phyloP scores from a whole-genome alignment of 2,329 filamentous ascomycete genomes.

The Aureobasidium uvarum region DNA sequence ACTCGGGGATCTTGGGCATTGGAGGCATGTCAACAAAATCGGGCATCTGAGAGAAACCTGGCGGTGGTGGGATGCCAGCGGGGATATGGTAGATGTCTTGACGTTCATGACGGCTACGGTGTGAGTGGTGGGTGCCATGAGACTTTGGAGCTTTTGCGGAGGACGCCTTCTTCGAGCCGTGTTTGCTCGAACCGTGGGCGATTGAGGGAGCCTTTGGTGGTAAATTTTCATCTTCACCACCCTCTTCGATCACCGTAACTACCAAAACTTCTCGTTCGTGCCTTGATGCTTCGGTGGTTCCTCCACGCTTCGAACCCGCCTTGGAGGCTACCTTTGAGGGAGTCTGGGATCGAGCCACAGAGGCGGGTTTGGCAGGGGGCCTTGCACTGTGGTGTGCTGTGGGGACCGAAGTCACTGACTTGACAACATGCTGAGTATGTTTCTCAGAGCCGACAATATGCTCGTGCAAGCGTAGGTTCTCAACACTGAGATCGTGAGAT shows the following conservation, averaged over 20 bases:
- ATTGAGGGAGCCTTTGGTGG: not conserved
- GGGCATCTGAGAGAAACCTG: not conserved
- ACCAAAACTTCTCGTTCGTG: not conserved
- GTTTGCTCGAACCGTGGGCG: not conserved
- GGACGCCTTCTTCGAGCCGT: not conserved
- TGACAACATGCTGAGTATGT: not conserved
- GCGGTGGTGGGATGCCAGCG: not conserved
- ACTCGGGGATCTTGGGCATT: not conserved
- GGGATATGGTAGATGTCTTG: not conserved
- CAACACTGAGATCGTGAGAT: conserved; percentile 16
- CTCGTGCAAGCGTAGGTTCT: conserved; percentile 17
- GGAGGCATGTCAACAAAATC: not conserved
- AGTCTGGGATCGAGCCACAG: not conserved
- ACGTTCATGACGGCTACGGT: not conserved
- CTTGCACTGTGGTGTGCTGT: not conserved
- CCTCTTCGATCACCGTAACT: conserved; percentile 15
- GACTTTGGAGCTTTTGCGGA: not conserved
- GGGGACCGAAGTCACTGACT: not conserved
- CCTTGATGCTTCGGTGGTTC: not conserved
- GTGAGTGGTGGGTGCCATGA: not conserved
- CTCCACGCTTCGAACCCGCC: not conserved
- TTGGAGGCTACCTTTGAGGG: not conserved
- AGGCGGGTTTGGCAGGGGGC: not conserved
- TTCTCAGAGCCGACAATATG: not conserved
- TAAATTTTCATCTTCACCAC: not conserved